A percentile compares a stretch with the other conserved stretches of the same genome.
phyloP scores from a whole-genome alignment of 2,329 filamentous ascomycete genomes.

The Fusarium euwallaceae region DNA sequence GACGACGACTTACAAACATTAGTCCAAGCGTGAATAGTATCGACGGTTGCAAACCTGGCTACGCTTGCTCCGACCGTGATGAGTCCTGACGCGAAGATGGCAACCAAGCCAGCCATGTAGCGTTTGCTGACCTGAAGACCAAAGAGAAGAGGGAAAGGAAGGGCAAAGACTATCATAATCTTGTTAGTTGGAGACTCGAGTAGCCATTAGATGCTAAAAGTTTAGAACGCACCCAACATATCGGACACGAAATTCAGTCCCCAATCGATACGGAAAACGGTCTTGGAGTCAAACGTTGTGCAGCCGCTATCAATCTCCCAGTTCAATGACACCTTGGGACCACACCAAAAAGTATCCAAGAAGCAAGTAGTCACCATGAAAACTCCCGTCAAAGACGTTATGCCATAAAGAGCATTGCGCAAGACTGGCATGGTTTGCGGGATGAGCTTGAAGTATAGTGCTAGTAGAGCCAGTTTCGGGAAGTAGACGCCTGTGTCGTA shows the following conservation, averaged over 20 bases:
- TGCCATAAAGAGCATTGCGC: slow-evolving; percentile 40
- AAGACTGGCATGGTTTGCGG: slow-evolving; percentile 43
- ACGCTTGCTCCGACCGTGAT: slow-evolving; percentile 39
- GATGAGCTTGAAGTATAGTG: slow-evolving; percentile 48
- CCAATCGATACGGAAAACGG: slow-evolving; percentile 48
- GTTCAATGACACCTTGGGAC: slow-evolving; percentile 44
- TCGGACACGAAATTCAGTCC: slow-evolving; percentile 44
- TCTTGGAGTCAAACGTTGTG: slow-evolving; percentile 44
- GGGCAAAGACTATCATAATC: slow-evolving; percentile 16
- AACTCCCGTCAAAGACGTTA: slow-evolving; percentile 36
- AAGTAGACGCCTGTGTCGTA: slow-evolving; percentile 50
- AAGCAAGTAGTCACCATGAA: slow-evolving; percentile 45
- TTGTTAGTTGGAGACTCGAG: neutral
- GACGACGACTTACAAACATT: slow-evolving; percentile 40
- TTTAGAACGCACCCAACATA: slow-evolving; percentile 21
- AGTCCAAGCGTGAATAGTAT: slow-evolving; percentile 43
- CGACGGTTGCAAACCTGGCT: slow-evolving; percentile 33
- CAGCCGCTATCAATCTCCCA: slow-evolving; percentile 44
- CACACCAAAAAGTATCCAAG: slow-evolving; percentile 51
- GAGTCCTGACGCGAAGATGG: slow-evolving; percentile 34
- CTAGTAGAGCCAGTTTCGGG: slow-evolving; percentile 47
- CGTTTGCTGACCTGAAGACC: slow-evolving; percentile 34
- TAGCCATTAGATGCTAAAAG: neutral
- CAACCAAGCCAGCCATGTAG: slow-evolving; percentile 32
- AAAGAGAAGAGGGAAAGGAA: slow-evolving; percentile 33